Base-by-base conservation (phyloP, 1,284 basidiomycete genomes). In the Malassezia restricta region DNA sequence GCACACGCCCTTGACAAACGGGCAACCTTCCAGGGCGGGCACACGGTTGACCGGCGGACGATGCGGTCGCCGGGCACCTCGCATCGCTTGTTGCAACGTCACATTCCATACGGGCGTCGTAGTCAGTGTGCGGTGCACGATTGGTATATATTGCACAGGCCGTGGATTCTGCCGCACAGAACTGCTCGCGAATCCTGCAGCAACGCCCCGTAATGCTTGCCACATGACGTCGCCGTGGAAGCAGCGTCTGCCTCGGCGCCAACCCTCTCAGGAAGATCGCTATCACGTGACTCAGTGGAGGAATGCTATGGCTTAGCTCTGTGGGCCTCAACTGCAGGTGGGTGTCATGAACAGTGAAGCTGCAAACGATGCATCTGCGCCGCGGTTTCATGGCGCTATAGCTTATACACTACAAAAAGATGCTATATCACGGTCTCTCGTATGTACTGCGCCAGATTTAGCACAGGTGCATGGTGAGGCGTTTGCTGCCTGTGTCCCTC, bases 21-120 rank as follows among this genome's bases (percentile, higher is more conserved):
- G 69, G 43, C 61, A 59, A 6, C 62, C 58, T 41, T 72, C 64
- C 20, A 72, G 55, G 8, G 68, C 68, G 24, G 69, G 68, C 5
- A 63, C 61, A 39, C 69, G 66, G 59, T 72, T 72, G 39, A 70
- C 68, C 2, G 68, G 64, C 79, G 62, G 68, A 15, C 62, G 66
- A 35, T 71, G 65, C 3, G 66, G 61, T 47, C 63, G 64, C 14
- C 70, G 62, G 8, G 70, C 70, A 6, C 70, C 70, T 32, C 70
- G 63, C 11, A 68, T 58, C n/a, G 59, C 69, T 49, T 72, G 70
- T 37, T 66, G 68, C 46, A 71, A 54, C 30, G 70, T 72, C n/a
- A 65, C 65, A 15, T 32, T 9, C 38, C 20, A 17, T n/a, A 57
- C 53, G 11, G 57, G 40, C 3, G 62, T 49, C 45, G 63, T 57